phyloP scores from a whole-genome alignment of 192 early-diverging fungal genomes.

The Anaeromyces robustus region DNA sequence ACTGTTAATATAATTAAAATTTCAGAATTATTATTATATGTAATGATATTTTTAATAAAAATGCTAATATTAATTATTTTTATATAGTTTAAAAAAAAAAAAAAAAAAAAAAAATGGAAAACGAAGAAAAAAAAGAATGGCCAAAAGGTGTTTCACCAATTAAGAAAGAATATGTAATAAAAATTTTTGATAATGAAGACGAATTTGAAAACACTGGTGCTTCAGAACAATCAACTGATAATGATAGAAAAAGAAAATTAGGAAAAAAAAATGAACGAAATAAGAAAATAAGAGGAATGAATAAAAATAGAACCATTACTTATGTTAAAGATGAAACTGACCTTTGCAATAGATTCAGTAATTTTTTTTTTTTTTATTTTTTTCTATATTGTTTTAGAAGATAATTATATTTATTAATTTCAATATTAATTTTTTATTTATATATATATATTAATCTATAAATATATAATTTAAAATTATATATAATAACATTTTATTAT shows the following conservation, averaged over 20 bases:
- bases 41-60: too few relatives aligned
- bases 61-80: too few relatives aligned
- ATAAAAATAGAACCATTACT: neutral
- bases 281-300: neutral
- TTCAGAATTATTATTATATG: too few relatives aligned
- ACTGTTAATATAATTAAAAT: too few relatives aligned
- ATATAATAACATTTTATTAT: too few relatives aligned
- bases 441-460: too few relatives aligned
- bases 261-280: neutral
- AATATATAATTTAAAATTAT: too few relatives aligned
- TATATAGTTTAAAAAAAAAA: too few relatives aligned
- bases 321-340: neutral
- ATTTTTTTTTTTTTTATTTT: neutral
- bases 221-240: neutral
- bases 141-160: neutral
- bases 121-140: neutral
- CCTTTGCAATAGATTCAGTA: neutral
- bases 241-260: neutral
- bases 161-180: neutral
- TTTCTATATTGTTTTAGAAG: too few relatives aligned
- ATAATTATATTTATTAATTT: too few relatives aligned
- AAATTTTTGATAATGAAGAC: neutral
- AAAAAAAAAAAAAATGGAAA: neutral
- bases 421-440: too few relatives aligned
- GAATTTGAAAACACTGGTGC: neutral